Conservation (phyloP, 768 basidiomycete species). For the Rhizopogon roseolus region DNA sequence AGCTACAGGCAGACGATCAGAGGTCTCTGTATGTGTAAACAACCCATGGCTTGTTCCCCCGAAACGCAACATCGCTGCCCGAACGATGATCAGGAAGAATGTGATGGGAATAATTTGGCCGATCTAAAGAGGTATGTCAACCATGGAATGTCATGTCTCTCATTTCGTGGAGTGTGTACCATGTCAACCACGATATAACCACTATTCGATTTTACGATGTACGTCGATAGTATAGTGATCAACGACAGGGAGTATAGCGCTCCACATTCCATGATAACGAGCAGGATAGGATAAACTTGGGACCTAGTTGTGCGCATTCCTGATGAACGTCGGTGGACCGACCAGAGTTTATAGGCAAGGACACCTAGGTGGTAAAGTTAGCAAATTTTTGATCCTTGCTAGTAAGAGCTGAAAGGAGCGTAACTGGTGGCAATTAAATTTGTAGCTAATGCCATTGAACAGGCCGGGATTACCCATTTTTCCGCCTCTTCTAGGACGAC, state of each 20-base stretch:
- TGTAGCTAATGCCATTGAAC: slow-evolving; percentile 3
- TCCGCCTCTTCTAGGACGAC: slow-evolving; percentile 3
- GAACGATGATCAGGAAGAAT: neutral
- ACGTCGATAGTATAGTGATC: neutral
- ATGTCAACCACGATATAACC: neutral
- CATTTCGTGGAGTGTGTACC: neutral
- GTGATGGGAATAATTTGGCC: slow-evolving; percentile 4
- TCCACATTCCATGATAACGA: neutral
- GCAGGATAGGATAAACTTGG: neutral
- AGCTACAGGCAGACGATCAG: no score
- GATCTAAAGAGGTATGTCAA: neutral
- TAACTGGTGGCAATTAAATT: slow-evolving; percentile 8
- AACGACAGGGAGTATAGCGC: neutral
- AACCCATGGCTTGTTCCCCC: neutral
- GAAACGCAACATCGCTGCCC: neutral
- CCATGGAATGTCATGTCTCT: no score
- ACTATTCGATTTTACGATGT: neutral
- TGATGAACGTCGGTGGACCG: neutral
- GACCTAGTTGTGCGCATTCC: neutral
- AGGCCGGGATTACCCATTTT: slow-evolving; percentile 9
- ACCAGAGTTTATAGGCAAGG: neutral
- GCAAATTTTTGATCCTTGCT: neutral
- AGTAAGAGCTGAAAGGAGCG: neutral
- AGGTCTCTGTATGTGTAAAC: no score
- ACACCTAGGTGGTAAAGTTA: neutral